Evolutionary conservation across 805 yeast genomes (phyloP), one percentile per base, ranked within the genome.

Genomic region (Yamadazyma ubonensis): DNA sequence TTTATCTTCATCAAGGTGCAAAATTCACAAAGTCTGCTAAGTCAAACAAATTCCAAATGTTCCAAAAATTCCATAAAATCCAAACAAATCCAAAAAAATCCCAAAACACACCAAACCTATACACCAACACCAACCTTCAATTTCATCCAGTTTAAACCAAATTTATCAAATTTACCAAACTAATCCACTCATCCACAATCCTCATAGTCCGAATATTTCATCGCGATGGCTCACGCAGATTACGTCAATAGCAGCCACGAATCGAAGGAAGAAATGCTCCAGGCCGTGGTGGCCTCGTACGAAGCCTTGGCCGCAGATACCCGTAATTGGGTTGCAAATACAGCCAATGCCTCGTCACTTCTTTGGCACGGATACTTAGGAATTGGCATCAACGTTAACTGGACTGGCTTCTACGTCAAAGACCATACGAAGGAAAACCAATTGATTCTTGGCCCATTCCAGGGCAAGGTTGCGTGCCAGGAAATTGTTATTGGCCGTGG

Each of bases 391-490:
- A 66, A 67, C 0, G 86, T 90, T 8, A 91, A 91, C 59, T 91
- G 99, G 99, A 79, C 95, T 0, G 99, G 99, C 0, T 89, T 93
- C 58, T 91, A 91, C 53, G 77, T 86, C 1, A 49, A 70, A 12
- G 72, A 77, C 39, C 59, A 67, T 2, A 53, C 57, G 9, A 58
- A 54, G 18, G 34, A 50, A 1, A 33, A 57, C 1, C 79, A 74
- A 52, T 67, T 93, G 37, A 71, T 86, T 16, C 67, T 91, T 27
- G 99, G 95, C 0, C 99, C 99, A 10, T 91, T 91, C 61, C 95
- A 87, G 61, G 99, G 99, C 4, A 88, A 88, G 59, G 97, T 91
- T 2, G 98, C 98, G 0, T 91, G 99, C 54, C 98, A 93, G 61
- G 65, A 66, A 19, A 93, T 91, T 42, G 55, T 66, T 41, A 66